Percentiles rank a stretch among this genome's conserved stretches.
These are phyloP conservation scores for Eremomyces bilateralis DNA, from an alignment of 495 filamentous ascomycete species.

Conservation along the genomic window DNA sequence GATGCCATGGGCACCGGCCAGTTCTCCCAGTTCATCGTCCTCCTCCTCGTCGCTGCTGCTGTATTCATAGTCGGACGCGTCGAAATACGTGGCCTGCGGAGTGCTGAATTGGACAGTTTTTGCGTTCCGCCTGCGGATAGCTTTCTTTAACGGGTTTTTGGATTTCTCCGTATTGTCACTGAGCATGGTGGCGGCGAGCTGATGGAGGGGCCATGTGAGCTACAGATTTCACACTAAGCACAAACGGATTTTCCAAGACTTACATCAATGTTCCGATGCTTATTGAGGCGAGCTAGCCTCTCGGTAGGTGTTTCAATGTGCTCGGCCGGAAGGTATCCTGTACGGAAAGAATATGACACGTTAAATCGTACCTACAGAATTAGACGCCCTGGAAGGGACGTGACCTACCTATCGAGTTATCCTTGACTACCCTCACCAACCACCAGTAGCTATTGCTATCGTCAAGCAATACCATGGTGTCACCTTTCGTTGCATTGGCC, in stretches of 20 bases:
- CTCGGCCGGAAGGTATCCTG: slow-evolving; percentile 89
- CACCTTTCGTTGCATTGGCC: slow-evolving; percentile 93
- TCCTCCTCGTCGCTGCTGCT: slow-evolving; percentile 69
- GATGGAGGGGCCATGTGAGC: background rate
- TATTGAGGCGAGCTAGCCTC: slow-evolving; percentile 79
- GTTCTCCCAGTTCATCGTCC: slow-evolving; percentile 26
- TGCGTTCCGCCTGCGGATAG: slow-evolving; percentile 64
- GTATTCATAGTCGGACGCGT: slow-evolving; percentile 79
- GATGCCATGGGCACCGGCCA: slow-evolving; percentile 12
- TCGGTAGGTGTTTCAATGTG: slow-evolving; percentile 98
- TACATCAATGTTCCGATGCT: slow-evolving; percentile 95
- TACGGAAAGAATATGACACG: slow-evolving; percentile 10
- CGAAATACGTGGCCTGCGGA: slow-evolving; percentile 50
- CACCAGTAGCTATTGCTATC: slow-evolving; percentile 99
- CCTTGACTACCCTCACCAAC: slow-evolving; percentile 91
- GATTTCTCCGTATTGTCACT: slow-evolving; percentile 75
- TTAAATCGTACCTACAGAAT: too few relatives aligned
- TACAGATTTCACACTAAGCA: background rate
- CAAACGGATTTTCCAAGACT: slow-evolving; percentile 13
- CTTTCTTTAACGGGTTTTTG: slow-evolving; percentile 74
- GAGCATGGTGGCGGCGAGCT: slow-evolving; percentile 88
- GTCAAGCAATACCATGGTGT: slow-evolving; percentile 99
- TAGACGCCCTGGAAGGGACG: slow-evolving; percentile 1
- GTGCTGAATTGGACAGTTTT: slow-evolving; percentile 79
- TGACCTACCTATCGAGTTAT: slow-evolving; percentile 76